Conservation (phyloP, 345 rosid genomes). For the Aethionema arabicum region DNA sequence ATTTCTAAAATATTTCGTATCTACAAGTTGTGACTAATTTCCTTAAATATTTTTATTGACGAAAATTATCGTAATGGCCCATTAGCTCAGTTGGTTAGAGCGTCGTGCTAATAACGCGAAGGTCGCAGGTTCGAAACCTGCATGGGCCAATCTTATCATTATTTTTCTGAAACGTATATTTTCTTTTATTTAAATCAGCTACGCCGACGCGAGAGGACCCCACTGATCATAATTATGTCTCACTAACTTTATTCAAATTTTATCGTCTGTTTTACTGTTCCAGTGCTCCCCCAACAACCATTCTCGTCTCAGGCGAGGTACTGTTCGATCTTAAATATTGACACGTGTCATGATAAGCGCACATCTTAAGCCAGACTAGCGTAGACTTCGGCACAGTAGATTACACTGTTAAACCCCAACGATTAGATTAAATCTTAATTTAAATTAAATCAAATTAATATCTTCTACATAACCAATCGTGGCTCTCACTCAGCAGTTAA, state of each 20-base stretch:
- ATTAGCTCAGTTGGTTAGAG: constrained; percentile 80
- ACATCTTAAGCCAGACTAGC: background rate
- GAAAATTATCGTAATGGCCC: constrained; percentile 30
- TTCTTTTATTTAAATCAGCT: background rate
- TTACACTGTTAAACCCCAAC: background rate
- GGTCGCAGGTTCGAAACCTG: constrained; percentile 78
- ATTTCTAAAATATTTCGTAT: background rate
- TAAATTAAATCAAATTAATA: background rate
- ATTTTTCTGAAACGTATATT: background rate
- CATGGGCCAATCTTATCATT: constrained; percentile 41
- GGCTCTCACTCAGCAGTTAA: constrained; percentile 25
- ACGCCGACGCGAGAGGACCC: constrained; percentile 30
- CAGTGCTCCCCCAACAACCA: background rate
- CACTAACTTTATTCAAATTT: constrained; percentile 31
- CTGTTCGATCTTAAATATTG: too few species aligned
- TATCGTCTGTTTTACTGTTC: constrained; percentile 15
- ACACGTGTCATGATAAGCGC: background rate
- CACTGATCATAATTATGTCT: constrained; percentile 29
- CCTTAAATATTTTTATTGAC: background rate
- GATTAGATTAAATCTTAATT: background rate
- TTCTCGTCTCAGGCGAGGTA: background rate
- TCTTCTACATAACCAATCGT: background rate
- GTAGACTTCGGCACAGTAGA: constrained; percentile 11
- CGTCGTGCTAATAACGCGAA: constrained; percentile 94
- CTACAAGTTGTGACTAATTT: too few species aligned